A percentile compares a stretch with the other conserved stretches of the same genome.
Evolutionary conservation across 768 basidiomycete genomes (phyloP).

Genomic region (Pleurotus platypus): DNA sequence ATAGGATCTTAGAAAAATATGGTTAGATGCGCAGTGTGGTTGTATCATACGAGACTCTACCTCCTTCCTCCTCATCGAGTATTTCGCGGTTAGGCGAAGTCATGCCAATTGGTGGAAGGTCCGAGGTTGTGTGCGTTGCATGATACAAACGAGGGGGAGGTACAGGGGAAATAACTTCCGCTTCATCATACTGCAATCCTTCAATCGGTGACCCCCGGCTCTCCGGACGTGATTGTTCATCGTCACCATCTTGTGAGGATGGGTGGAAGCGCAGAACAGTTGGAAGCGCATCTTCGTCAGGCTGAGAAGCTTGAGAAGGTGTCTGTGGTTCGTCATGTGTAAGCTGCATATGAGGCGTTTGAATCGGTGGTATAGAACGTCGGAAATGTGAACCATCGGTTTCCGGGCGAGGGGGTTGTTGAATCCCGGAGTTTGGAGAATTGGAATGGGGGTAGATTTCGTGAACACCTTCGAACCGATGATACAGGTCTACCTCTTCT

Average conservation of each 20-base stretch:
- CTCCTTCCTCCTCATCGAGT: conserved; percentile 61
- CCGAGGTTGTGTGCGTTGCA: conserved; percentile 1
- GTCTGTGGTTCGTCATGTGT: conserved; percentile 1
- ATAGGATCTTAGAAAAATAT: conserved; percentile 51
- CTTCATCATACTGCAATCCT: conserved; percentile 7
- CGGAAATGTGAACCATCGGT: background rate
- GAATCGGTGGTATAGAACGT: background rate
- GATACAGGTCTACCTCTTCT: background rate
- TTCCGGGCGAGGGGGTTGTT: background rate
- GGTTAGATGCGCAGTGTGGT: background rate
- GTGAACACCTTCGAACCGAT: background rate
- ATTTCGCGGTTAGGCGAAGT: conserved; percentile 34
- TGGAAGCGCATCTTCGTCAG: conserved; percentile 29
- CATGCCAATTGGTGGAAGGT: conserved; percentile 18
- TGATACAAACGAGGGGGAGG: conserved; percentile 6
- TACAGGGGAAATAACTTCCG: conserved; percentile 11
- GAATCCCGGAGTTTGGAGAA: background rate
- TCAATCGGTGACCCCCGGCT: background rate
- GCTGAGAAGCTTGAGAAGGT: conserved; percentile 2
- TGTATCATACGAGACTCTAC: conserved; percentile 29
- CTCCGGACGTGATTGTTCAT: background rate
- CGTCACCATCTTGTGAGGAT: conserved; percentile 4
- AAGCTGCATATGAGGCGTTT: conserved; percentile 3
- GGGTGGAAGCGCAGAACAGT: conserved; percentile 20
- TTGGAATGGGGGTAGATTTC: background rate